A percentile compares a stretch with the other conserved stretches of the same genome.
These are phyloP conservation scores for Paraphaeosphaeria minitans DNA, from an alignment of 2,329 filamentous ascomycete genomes.

Conservation along the genomic window DNA sequence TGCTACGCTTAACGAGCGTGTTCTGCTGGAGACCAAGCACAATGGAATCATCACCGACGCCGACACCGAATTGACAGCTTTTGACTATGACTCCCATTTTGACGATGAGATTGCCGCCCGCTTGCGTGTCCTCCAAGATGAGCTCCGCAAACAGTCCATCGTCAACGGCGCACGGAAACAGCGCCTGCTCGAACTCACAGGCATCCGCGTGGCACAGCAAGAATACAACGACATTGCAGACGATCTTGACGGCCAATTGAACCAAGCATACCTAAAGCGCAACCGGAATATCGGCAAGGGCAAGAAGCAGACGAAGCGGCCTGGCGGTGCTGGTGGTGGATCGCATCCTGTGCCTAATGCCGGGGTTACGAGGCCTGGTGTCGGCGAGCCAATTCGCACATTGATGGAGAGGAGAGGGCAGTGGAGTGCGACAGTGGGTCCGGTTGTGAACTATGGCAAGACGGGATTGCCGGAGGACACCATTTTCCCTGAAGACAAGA, in stretches of 20 bases:
- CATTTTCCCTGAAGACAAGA: constrained; percentile 74
- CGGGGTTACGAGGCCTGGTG: constrained; percentile 57
- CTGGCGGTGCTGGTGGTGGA: constrained; percentile 75
- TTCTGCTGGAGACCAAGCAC: constrained; percentile 88
- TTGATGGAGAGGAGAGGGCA: constrained; percentile 89
- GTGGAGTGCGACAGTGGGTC: constrained; percentile 85
- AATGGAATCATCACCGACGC: constrained; percentile 84
- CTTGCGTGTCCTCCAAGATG: constrained; percentile 80
- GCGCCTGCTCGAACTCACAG: constrained; percentile 82
- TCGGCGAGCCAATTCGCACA: constrained; percentile 88
- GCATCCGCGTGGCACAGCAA: constrained; percentile 92
- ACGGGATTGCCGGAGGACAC: constrained; percentile 76
- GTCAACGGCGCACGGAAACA: constrained; percentile 90
- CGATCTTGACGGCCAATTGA: constrained; percentile 92
- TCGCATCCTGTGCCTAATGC: constrained; percentile 58
- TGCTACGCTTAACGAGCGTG: constrained; percentile 82
- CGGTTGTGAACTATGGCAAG: constrained; percentile 83
- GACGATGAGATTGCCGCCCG: constrained; percentile 95
- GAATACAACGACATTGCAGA: constrained; percentile 97
- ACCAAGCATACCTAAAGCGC: constrained; percentile 93
- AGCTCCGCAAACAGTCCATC: constrained; percentile 81
- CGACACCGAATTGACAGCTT: constrained; percentile 71
- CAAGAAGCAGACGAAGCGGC: constrained; percentile 82
- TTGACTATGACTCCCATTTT: constrained; percentile 85
- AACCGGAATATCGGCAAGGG: constrained; percentile 93